phyloP scores from a whole-genome alignment of 768 basidiomycete genomes.

The Boletus sensibilis region DNA sequence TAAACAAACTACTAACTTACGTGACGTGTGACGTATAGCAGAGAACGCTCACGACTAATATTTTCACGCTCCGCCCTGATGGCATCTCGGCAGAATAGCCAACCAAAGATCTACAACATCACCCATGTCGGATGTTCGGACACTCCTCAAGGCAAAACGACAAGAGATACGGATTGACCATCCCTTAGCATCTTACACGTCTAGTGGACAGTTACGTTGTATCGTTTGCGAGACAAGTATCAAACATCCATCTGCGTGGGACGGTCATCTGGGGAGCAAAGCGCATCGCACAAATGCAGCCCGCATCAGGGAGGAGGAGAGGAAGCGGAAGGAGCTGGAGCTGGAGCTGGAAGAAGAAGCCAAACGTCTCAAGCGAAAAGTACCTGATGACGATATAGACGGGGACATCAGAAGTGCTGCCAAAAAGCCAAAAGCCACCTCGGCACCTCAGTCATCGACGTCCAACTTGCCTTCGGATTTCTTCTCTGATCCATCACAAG shows the following conservation, averaged over 20 bases:
- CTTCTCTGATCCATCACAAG: slow-evolving; percentile 74
- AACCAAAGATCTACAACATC: neutral
- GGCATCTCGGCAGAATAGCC: neutral
- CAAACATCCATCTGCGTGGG: slow-evolving; percentile 83
- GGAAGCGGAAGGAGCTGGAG: slow-evolving; percentile 37
- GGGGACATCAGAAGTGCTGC: slow-evolving; percentile 23
- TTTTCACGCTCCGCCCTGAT: neutral
- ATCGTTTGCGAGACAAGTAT: slow-evolving; percentile 58
- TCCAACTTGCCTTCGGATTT: slow-evolving; percentile 61
- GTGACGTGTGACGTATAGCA: too few species aligned
- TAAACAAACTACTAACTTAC: too few species aligned
- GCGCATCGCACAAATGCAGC: slow-evolving; percentile 66
- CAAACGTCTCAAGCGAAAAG: slow-evolving; percentile 36
- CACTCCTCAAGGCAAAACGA: slow-evolving; percentile 80
- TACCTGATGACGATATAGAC: slow-evolving; percentile 25
- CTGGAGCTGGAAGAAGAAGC: slow-evolving; percentile 33
- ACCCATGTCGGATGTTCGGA: slow-evolving; percentile 74
- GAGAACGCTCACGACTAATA: too few species aligned
- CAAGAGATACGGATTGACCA: slow-evolving; percentile 72
- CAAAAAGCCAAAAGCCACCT: slow-evolving; percentile 32
- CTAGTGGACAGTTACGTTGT: slow-evolving; percentile 69
- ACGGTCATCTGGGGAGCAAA: slow-evolving; percentile 83
- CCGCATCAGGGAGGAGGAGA: slow-evolving; percentile 57
- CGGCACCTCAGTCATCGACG: slow-evolving; percentile 12
- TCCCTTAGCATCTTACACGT: slow-evolving; percentile 67